Conservation (phyloP, 2,329 filamentous ascomycete genomes). For the Penicillium nordicum region DNA sequence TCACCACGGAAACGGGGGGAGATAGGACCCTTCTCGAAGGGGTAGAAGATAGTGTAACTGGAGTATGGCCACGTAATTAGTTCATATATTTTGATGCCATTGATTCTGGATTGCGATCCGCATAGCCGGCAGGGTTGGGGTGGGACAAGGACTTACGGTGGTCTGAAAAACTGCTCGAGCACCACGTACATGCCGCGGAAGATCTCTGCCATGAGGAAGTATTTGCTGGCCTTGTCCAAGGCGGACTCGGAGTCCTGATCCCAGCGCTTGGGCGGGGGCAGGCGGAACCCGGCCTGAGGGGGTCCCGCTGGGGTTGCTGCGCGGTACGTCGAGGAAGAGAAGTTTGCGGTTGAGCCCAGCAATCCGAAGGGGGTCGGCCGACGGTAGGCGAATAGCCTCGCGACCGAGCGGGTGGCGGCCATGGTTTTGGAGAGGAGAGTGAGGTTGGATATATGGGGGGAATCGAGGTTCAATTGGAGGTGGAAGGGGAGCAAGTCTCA, state of each 20-base stretch:
- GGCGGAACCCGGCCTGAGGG: slow-evolving; percentile 76
- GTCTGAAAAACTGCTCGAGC: slow-evolving; percentile 96
- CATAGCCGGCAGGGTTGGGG: slow-evolving; percentile 5
- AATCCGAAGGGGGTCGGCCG: slow-evolving; percentile 34
- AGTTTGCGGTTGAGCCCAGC: slow-evolving; percentile 53
- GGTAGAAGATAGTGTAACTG: slow-evolving; percentile 97
- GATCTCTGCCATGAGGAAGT: slow-evolving; percentile 95
- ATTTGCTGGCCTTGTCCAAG: slow-evolving; percentile 81
- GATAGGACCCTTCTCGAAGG: slow-evolving; percentile 98
- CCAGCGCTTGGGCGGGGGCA: slow-evolving; percentile 71
- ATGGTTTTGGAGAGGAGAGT: slow-evolving; percentile 29
- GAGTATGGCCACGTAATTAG: slow-evolving; percentile 6
- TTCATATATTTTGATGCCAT: background rate
- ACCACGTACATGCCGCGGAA: slow-evolving; percentile 96
- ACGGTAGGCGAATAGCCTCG: slow-evolving; percentile 44
- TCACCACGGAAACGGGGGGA: slow-evolving; percentile 97
- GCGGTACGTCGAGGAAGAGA: slow-evolving; percentile 61
- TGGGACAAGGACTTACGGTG: slow-evolving; percentile 68
- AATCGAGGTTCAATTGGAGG: slow-evolving; percentile 20
- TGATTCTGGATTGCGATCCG: slow-evolving; percentile 8
- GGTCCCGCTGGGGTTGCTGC: slow-evolving; percentile 68
- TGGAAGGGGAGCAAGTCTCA: slow-evolving; percentile 22
- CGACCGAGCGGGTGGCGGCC: slow-evolving; percentile 45
- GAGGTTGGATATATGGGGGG: slow-evolving; percentile 20
- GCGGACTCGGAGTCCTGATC: slow-evolving; percentile 73